Base-by-base conservation (phyloP, 805 yeast genomes). In the Scheffersomyces amazonensis region DNA sequence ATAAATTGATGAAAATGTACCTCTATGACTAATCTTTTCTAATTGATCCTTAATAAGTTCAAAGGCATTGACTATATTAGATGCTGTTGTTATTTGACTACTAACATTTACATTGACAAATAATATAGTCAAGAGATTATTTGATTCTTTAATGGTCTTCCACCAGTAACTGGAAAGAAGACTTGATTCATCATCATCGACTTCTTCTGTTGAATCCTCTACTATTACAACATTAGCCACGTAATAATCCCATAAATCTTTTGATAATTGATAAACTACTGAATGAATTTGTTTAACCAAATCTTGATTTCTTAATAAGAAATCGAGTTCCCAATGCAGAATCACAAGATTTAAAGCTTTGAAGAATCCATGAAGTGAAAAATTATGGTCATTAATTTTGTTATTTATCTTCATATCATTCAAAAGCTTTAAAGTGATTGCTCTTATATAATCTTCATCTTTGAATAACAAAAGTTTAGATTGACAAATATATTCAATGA, bases 1-100 rank as follows among this genome's bases (percentile, higher is more conserved):
- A 45, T 86, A 81, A 0, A 90, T 83, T 0, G 97, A 81, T 8
- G 95, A 82, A 44, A 91, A 87, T 0, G 97, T 96, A 22, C 98
- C 98, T 43, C 95, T 75, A 50, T 93, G 98, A 32, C 90, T 77
- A 16, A 90, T 82, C 0, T 79, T 69, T 3, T 87, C 73, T 24
- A 93, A 64, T 54, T 89, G 95, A 9, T 66, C 73, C 40, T 84
- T 69, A 2, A 87, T 57, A 5, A 82, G 51, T 1, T 75, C 71
- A 9, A 93, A 87, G 21, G 70, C 48, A 3, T 45, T 34, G 11
- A 65, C 35, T n/a, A 74, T 52, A 6, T 32, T 28, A 2, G 46
- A 48, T 33, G 5, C 33, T 16, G 31, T 12, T 15, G 34, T 8
- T 21, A 18, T 21, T 11, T 31, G 16, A 16, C 15, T n/a, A 18